Base-by-base conservation (phyloP, 1,139 yeast genomes). In the Keqinozyma sinolaborantium region DNA sequence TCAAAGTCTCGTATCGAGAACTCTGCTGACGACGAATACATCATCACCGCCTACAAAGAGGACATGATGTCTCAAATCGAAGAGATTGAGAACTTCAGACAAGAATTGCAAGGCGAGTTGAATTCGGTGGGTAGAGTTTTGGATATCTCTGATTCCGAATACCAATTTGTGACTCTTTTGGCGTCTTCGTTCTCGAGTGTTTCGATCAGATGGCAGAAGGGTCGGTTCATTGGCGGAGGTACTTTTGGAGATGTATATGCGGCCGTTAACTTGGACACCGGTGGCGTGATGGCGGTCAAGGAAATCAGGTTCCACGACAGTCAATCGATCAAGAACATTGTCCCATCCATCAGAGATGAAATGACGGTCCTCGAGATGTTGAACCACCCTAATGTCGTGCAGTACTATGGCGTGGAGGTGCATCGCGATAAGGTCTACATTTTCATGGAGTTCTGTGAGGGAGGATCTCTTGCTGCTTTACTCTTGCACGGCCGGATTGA, bases 401-500 rank as follows among this genome's bases (percentile, higher is more conserved):
- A 90, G 51, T 92, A 92, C 53, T 90, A 79, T 51, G 98, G 98
- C 28, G 97, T 92, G 24, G 98, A 92, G 57, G 97, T 92, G 4
- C 98, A 92, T 56, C 75, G 97, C 35, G 98, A 92, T 56, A 80
- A 87, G 42, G 97, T 92, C 14, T 90, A 87, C 55, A 83, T 92
- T 26, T 94, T 92, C 53, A 92, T 94, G 98, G 99, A 92, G 58
- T 88, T 78, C 60, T 94, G 98, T 63, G 95, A 90, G 51, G 96
- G 96, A 29, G 97, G 98, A 0, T 88, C 97, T 0, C 68, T 92
- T 35, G 88, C 96, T 0, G 79, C 84, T 9, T 64, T 90, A 34
- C 67, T 92, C 37, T 56, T 68, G 33, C 94, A 88, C 53, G 98
- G 98, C 12, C 70, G 97, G 36, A 87, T 92, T 48, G 97, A 90